Evolutionary conservation across 345 rosid genomes (phyloP), one percentile per base, ranked within the genome.

Genomic region (Moricandia arvensis): DNA sequence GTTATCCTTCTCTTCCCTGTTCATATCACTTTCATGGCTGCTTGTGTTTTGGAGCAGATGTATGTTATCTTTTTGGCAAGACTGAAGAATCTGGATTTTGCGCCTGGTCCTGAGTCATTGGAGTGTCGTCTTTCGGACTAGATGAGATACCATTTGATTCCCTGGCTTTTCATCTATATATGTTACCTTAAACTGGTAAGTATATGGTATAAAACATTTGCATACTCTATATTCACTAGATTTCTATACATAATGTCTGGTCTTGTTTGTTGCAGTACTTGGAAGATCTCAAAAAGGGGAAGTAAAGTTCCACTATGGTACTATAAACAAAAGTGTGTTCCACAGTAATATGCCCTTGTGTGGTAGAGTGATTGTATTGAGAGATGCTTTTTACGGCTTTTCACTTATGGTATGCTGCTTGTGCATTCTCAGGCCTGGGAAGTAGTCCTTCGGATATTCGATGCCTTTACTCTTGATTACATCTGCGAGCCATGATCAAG

Each of bases 31-130:
- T 27, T 4, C 58, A n/a, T 77, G 74, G 64, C 71, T 67, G 0
- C 29, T 59, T 80, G 9, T 66, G 70, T 81, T n/a, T 43, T 64
- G 82, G 83, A 80, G 47, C 96, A 95, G 99, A 92, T 93, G 7
- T 95, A 95, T 69, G 54, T 95, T 80, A 92, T 95, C 38, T 95
- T 95, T 91, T 77, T 95, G 59, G 97, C 97, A 4, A 92, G 86
- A 88, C 69, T 95, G 86, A 93, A 85, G 89, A 88, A 82, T 75
- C 87, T 88, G 38, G 83, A 83, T 53, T 90, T 95, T 58, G 85
- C 93, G 26, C 97, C 97, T 8, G 99, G 99, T 68, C 93, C 93
- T 7, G 97, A 95, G 75, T 95, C 99, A 71, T 76, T 85, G 37
- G 99, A 95, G 76, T 95, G 97, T 33, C 86, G 67, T 65, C 97